Evolutionary conservation across 805 yeast species (phyloP), one percentile per base, ranked within the genome.

Genomic region (Ogataea nitratoaversa): DNA sequence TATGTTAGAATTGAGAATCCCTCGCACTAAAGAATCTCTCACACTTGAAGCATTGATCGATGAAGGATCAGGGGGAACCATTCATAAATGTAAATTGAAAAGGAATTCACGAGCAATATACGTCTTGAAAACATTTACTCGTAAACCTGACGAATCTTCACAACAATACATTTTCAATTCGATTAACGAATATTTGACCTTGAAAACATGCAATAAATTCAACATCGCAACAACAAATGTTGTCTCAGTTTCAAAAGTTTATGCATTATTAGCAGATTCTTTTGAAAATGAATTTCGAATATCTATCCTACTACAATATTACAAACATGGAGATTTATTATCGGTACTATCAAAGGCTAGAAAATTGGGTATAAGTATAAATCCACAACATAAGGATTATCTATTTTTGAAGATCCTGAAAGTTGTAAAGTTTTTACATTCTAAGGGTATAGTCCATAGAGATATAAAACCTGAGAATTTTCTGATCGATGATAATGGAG

Each of bases 401-500:
- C 50, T 74, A 1, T 76, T 75, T 55, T 57, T 66, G n/a, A 65
- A 84, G 55, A 74, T 84, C 27, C 79, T 70, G 14, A 57, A 60
- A 32, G 78, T 71, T 0, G 74, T 74, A 18, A 59, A 65, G 35
- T 70, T 54, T 40, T 53, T 76, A 16, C 82, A 76, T 50, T 44
- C 56, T 7, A 56, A 62, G 13, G 54, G 59, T 12, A 66, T 76
- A 3, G 71, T 63, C 8, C 82, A 76, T 49, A 48, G 80, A 19
- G 82, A 76, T 46, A 56, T 76, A 33, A 76, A 76, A 48, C 80
- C 81, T 2, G 81, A 76, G 43, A 76, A 76, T 53, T 63, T 71
- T 32, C 52, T 76, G 18, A 66, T 76, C 32, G 77, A 69, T 48
- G 53, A 50, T 8, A 48, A 57, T 12, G 82, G 82, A 3, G 56